Evolutionary conservation across 2,329 filamentous ascomycete species (phyloP).

Genomic region (Fusarium floridanum): DNA sequence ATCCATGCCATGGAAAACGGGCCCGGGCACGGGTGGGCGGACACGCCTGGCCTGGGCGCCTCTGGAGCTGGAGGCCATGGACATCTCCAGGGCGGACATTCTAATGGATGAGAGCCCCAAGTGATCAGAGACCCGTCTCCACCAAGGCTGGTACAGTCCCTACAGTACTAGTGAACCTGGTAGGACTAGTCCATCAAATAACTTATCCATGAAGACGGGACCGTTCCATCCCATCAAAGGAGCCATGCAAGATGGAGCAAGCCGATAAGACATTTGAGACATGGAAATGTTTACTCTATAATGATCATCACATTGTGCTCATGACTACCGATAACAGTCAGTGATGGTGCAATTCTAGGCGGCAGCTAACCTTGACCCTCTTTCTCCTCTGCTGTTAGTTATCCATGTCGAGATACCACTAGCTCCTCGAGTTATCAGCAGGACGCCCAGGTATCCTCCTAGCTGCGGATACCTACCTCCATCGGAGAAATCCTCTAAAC

Average conservation of each 20-base stretch:
- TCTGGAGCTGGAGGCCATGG: not conserved
- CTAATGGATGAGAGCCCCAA: not conserved
- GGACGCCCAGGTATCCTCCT: slow-evolving; percentile 17
- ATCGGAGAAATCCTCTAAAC: slow-evolving; percentile 8
- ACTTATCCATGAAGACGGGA: not conserved
- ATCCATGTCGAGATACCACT: slow-evolving; percentile 15
- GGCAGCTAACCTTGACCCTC: not conserved
- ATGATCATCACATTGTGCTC: not conserved
- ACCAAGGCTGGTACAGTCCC: not conserved
- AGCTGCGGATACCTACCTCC: slow-evolving; percentile 15
- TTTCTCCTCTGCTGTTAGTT: slow-evolving; percentile 28
- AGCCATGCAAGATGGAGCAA: not conserved
- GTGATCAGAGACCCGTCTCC: not conserved
- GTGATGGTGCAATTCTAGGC: not conserved
- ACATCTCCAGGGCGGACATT: not conserved
- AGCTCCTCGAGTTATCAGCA: not conserved
- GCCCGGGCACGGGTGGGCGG: not conserved
- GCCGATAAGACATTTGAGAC: not conserved
- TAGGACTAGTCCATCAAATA: not conserved
- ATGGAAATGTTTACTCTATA: not conserved
- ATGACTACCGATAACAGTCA: not conserved
- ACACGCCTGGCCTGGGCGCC: slow-evolving; percentile 4
- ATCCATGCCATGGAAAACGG: not conserved
- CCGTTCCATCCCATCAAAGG: not conserved
- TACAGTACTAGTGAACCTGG: not conserved